Evolutionary conservation across 768 basidiomycete species (phyloP).

Genomic region (Xerocomellus chrysenteron): DNA sequence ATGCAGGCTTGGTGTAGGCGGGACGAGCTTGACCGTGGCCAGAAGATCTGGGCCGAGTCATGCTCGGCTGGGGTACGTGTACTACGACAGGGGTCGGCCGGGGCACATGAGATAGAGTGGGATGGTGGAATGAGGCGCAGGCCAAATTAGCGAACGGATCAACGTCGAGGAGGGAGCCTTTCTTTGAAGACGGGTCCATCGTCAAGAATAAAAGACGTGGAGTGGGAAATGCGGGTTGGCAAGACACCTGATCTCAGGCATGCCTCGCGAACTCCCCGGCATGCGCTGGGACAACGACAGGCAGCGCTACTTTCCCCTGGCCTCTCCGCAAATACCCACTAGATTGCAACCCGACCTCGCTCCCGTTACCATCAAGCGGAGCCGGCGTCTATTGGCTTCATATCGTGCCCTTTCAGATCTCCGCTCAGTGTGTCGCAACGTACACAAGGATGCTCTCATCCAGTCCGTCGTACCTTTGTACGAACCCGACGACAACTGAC

Average conservation of each 20-base stretch:
- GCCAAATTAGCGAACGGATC: constrained; percentile 72
- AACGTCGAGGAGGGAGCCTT: constrained; percentile 51
- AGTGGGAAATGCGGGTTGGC: too few species aligned
- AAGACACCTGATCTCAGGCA: constrained; percentile 12
- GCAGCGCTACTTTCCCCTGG: constrained; percentile 57
- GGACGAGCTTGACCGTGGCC: constrained; percentile 37
- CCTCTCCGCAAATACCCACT: too few species aligned
- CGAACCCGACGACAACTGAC: not conserved
- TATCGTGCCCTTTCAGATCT: constrained; percentile 12
- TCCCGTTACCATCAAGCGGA: not conserved
- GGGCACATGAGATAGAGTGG: constrained; percentile 6
- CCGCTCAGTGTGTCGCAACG: constrained; percentile 16
- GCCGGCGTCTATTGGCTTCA: not conserved
- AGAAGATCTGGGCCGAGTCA: constrained; percentile 34
- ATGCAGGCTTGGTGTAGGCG: constrained; percentile 43
- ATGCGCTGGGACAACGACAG: constrained; percentile 52
- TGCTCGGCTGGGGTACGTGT: constrained; percentile 8
- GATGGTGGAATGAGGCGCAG: not conserved
- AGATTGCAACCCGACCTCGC: not conserved
- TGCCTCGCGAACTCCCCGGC: constrained; percentile 55
- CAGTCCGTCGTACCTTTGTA: constrained; percentile 20
- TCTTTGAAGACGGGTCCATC: not conserved
- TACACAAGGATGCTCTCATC: constrained; percentile 23
- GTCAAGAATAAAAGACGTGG: not conserved
- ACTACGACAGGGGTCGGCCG: constrained; percentile 12